A percentile compares a stretch with the other conserved stretches of the same genome.
These are phyloP conservation scores for Mortierella hygrophila DNA, from an alignment of 192 early-diverging fungal genomes.

Conservation along the genomic window DNA sequence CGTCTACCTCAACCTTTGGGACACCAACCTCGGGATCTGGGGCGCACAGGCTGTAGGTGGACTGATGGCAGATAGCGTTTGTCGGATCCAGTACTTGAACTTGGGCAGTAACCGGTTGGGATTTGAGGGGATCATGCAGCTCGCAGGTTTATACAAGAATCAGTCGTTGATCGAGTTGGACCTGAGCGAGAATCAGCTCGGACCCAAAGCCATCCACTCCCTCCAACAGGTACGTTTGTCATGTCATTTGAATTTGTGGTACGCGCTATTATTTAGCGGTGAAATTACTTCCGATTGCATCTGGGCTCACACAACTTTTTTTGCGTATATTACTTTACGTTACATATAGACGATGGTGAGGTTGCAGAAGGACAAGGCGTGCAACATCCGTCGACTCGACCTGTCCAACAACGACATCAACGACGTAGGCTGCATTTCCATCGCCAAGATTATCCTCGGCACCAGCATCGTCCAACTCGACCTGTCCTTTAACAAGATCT, in stretches of 20 bases:
- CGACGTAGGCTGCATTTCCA: constrained; percentile 51
- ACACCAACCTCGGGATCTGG: constrained; percentile 52
- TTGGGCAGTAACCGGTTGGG: constrained; percentile 44
- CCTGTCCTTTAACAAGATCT: constrained; percentile 47
- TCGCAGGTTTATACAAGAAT: constrained; percentile 44
- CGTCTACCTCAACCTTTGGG: constrained; percentile 45
- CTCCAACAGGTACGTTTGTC: constrained; percentile 36
- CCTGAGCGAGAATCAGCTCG: constrained; percentile 45
- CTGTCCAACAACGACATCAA: constrained; percentile 45
- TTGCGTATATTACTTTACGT: neutral
- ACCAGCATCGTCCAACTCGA: constrained; percentile 29
- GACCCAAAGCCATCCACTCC: constrained; percentile 33
- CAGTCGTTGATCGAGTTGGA: constrained; percentile 47
- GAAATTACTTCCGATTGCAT: neutral
- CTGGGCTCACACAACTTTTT: neutral
- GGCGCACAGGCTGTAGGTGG: constrained; percentile 54
- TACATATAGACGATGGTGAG: constrained; percentile 40
- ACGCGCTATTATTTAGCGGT: neutral
- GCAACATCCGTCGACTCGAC: constrained; percentile 48
- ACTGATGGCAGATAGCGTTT: constrained; percentile 43
- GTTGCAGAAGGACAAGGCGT: constrained; percentile 26
- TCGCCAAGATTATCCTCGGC: constrained; percentile 42
- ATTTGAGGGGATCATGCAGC: constrained; percentile 47
- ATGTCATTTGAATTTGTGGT: neutral
- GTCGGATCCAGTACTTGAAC: constrained; percentile 47